phyloP scores from a whole-genome alignment of 2,329 filamentous ascomycete genomes.

The Curvularia verruculosa region DNA sequence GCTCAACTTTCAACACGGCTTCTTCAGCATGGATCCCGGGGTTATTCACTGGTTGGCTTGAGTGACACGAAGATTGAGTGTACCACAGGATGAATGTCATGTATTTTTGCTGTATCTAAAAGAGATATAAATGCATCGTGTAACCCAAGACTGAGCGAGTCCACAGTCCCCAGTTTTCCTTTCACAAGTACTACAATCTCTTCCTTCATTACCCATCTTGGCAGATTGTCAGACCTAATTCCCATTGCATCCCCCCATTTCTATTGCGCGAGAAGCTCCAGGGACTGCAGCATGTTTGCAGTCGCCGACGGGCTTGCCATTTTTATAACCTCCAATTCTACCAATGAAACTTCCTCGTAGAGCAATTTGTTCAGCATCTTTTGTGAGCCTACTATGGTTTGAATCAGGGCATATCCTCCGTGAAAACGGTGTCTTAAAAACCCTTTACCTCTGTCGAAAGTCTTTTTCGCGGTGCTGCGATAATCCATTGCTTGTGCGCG shows the following conservation, averaged over 20 bases:
- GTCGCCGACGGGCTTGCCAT: constrained; percentile 61
- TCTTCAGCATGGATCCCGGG: neutral
- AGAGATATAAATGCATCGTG: neutral
- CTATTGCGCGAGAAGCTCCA: constrained; percentile 59
- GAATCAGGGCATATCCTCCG: constrained; percentile 28
- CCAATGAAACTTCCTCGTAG: constrained; percentile 51
- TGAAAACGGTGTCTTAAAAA: constrained; percentile 46
- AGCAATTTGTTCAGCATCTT: constrained; percentile 42
- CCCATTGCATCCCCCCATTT: constrained; percentile 55
- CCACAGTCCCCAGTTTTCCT: neutral
- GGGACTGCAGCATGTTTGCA: constrained; percentile 55
- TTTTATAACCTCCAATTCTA: constrained; percentile 55
- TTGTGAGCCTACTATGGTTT: constrained; percentile 35
- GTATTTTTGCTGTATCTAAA: neutral
- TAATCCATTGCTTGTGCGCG: constrained; percentile 17
- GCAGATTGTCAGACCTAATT: neutral
- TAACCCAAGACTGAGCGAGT: neutral
- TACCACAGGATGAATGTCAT: neutral
- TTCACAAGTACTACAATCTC: neutral
- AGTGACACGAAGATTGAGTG: neutral
- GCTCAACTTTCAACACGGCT: neutral
- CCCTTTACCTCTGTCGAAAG: constrained; percentile 37
- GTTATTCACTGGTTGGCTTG: neutral
- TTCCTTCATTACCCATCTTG: neutral
- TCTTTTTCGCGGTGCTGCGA: constrained; percentile 25